Evolutionary conservation across 2,329 filamentous ascomycete genomes (phyloP).

Genomic region (Xylogone sp.): DNA sequence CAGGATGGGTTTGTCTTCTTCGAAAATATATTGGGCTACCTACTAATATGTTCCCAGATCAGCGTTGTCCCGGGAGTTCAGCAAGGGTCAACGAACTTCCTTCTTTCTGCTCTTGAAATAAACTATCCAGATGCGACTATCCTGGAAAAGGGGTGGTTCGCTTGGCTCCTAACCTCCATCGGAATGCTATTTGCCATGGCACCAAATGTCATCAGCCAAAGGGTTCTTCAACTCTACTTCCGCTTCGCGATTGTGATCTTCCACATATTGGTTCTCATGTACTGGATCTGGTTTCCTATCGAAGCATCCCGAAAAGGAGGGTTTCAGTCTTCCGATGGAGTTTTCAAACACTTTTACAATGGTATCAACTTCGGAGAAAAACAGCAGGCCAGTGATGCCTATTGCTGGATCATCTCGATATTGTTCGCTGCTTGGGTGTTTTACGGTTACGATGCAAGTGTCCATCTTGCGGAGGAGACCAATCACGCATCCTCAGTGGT

Average conservation of each 20-base stretch:
- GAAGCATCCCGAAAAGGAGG: constrained; percentile 24
- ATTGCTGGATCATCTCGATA: constrained; percentile 33
- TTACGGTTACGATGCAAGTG: constrained; percentile 32
- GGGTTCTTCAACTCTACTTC: constrained; percentile 32
- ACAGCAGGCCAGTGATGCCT: constrained; percentile 32
- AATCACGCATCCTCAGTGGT: constrained; percentile 32
- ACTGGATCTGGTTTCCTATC: constrained; percentile 36
- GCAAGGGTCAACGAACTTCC: constrained; percentile 36
- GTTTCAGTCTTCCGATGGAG: constrained; percentile 30
- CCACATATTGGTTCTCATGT: constrained; percentile 30
- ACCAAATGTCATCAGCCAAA: constrained; percentile 32
- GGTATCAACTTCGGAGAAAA: constrained; percentile 32
- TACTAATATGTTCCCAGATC: constrained; percentile 7
- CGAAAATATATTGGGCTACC: not conserved
- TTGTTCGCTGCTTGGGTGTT: constrained; percentile 34
- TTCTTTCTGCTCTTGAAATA: constrained; percentile 35
- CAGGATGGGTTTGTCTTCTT: constrained; percentile 24
- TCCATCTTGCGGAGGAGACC: constrained; percentile 35
- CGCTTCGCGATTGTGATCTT: constrained; percentile 34
- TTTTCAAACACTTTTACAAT: constrained; percentile 34
- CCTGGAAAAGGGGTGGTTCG: constrained; percentile 33
- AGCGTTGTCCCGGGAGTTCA: constrained; percentile 35
- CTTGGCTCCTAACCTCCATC: constrained; percentile 32
- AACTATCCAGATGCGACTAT: constrained; percentile 30
- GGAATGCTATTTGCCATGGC: constrained; percentile 33